Conservation (phyloP, 371 early-diverging fungal species). For the Dichotomocladium elegans region DNA sequence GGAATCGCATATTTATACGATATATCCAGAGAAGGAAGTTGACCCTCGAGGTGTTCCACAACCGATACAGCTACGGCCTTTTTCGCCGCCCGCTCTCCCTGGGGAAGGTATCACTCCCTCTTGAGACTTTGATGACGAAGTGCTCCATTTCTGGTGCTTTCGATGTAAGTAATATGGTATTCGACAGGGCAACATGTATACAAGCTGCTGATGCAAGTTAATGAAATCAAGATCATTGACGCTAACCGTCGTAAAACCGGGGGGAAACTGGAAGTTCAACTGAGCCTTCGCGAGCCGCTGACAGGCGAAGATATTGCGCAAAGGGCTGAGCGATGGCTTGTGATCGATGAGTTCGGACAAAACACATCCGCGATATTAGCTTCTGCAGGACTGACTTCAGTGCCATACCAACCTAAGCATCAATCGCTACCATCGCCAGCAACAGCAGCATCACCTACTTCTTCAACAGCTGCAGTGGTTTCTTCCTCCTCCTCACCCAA, state of each 20-base stretch:
- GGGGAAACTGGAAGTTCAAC: slow-evolving; percentile 63
- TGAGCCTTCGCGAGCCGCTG: slow-evolving; percentile 68
- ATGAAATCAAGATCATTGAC: slow-evolving; percentile 52
- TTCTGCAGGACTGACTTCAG: slow-evolving; percentile 22
- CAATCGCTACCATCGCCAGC: slow-evolving; percentile 1
- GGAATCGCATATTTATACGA: slow-evolving; percentile 54
- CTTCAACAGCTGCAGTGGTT: not conserved
- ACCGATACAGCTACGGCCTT: slow-evolving; percentile 53
- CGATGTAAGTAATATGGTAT: slow-evolving; percentile 47
- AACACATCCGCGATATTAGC: slow-evolving; percentile 19
- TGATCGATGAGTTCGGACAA: slow-evolving; percentile 52
- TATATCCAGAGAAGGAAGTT: slow-evolving; percentile 67
- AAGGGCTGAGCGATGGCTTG: slow-evolving; percentile 70
- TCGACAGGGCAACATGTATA: not conserved
- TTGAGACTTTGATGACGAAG: slow-evolving; percentile 58
- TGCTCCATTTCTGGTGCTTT: slow-evolving; percentile 64
- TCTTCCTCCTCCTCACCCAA: not conserved
- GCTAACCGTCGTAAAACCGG: slow-evolving; percentile 62
- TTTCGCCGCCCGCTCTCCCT: slow-evolving; percentile 56
- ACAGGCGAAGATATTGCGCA: slow-evolving; percentile 55
- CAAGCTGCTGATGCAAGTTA: not conserved
- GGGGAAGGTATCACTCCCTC: slow-evolving; percentile 58
- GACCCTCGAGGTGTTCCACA: slow-evolving; percentile 68
- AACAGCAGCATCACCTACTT: not conserved
- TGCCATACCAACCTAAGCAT: not conserved